These are phyloP conservation scores for Paracorniculantispora psalliotae DNA, from an alignment of 2,329 filamentous ascomycete species.

Conservation along the genomic window DNA sequence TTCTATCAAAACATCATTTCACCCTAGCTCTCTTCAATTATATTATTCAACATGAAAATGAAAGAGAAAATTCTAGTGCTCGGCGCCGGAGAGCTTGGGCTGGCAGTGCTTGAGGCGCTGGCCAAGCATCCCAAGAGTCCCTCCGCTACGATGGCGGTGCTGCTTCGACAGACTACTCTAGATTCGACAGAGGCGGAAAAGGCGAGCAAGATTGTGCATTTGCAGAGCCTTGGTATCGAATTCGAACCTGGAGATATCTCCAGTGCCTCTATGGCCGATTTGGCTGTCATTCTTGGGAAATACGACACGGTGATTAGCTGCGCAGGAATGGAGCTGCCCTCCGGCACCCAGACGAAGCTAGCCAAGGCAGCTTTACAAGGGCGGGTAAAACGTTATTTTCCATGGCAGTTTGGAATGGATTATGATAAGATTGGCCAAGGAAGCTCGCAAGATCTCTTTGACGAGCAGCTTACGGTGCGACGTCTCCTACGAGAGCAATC, in stretches of 20 bases:
- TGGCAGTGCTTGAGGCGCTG: conserved; percentile 49
- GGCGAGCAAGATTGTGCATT: conserved; percentile 24
- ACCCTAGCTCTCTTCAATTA: not conserved
- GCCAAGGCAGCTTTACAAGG: conserved; percentile 50
- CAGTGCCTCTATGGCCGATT: conserved; percentile 27
- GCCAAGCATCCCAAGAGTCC: conserved; percentile 37
- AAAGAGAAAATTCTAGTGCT: conserved; percentile 48
- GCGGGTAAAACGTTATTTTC: conserved; percentile 49
- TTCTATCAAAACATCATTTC: too few relatives aligned
- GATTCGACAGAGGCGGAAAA: conserved; percentile 32
- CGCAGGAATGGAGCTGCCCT: conserved; percentile 53
- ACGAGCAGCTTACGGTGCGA: conserved; percentile 60
- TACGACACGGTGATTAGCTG: conserved; percentile 56
- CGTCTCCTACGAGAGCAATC: conserved; percentile 43
- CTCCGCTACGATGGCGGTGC: conserved; percentile 42
- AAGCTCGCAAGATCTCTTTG: conserved; percentile 60
- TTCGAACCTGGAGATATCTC: conserved; percentile 44
- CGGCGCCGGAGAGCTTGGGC: conserved; percentile 63
- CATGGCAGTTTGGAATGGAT: conserved; percentile 72
- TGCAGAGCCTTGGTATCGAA: conserved; percentile 33
- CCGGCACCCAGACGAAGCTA: conserved; percentile 55
- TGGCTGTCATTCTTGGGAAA: conserved; percentile 37
- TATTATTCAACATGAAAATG: not conserved
- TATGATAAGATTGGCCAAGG: conserved; percentile 60
- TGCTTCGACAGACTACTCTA: conserved; percentile 48